Conservation (phyloP, 192 early-diverging fungal genomes). For the Coemansia guatemalensis region DNA sequence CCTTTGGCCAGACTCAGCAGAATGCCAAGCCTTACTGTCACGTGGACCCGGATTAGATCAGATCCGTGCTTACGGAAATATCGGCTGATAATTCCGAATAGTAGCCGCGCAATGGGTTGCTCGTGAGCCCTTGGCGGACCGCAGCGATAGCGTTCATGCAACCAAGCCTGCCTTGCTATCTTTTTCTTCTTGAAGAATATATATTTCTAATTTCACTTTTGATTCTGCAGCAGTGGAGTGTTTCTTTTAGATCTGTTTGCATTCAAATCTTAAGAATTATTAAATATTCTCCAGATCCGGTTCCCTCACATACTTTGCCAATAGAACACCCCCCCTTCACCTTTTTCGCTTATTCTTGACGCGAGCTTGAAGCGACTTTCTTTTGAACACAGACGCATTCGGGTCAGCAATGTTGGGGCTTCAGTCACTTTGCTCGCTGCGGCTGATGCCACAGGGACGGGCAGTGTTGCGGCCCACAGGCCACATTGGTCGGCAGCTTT, state of each 20-base stretch:
- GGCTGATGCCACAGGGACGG: constrained; percentile 3
- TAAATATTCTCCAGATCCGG: no score
- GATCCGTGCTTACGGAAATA: background rate
- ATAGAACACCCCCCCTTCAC: no score
- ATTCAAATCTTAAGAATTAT: background rate
- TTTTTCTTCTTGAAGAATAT: background rate
- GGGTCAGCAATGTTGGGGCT: background rate
- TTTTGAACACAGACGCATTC: constrained; percentile 1
- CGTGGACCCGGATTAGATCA: background rate
- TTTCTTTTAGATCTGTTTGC: background rate
- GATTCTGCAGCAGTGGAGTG: background rate
- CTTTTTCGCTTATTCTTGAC: no score
- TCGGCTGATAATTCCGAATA: background rate
- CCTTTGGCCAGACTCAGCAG: background rate
- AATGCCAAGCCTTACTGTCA: background rate
- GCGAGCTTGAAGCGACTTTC: no score
- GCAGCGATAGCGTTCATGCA: background rate
- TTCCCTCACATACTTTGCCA: no score
- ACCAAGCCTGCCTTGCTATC: background rate
- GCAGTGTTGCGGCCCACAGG: background rate
- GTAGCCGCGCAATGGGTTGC: background rate
- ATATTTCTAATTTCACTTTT: constrained; percentile 2
- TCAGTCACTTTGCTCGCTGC: constrained; percentile 5
- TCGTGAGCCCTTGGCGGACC: background rate
- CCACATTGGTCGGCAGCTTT: background rate